These are phyloP conservation scores for Mycogone perniciosa DNA, from an alignment of 2,329 filamentous ascomycete species.

Conservation along the genomic window DNA sequence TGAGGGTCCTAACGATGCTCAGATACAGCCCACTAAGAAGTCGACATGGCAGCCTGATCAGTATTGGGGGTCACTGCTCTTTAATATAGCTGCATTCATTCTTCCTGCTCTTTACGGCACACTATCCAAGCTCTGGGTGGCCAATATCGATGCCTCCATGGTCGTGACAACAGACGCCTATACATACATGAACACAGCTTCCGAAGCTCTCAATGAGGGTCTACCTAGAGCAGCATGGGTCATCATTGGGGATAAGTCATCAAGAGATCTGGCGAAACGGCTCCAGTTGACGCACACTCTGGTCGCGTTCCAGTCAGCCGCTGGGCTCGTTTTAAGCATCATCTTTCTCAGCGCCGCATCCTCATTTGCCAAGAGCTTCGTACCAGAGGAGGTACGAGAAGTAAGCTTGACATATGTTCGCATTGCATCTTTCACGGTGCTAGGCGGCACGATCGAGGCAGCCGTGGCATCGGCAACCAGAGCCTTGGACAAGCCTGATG, in stretches of 20 bases:
- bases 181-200: slow-evolving; percentile 62
- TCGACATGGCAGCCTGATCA: slow-evolving; percentile 10
- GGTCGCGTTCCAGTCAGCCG: slow-evolving; percentile 50
- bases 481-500: slow-evolving; percentile 62
- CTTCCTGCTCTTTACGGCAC: slow-evolving; percentile 63
- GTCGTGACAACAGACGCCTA: slow-evolving; percentile 42
- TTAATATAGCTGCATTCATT: slow-evolving; percentile 57
- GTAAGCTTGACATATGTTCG: slow-evolving; percentile 58
- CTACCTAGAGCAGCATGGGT: slow-evolving; percentile 62
- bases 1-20: too few species aligned
- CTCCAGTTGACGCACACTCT: slow-evolving; percentile 57
- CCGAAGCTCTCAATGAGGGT: slow-evolving; percentile 66
- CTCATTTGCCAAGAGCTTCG: slow-evolving; percentile 54
- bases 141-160: slow-evolving; percentile 53
- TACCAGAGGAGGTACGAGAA: slow-evolving; percentile 51
- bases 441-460: slow-evolving; percentile 57
- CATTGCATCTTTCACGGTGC: slow-evolving; percentile 55
- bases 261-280: slow-evolving; percentile 43
- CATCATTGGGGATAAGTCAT: slow-evolving; percentile 59
- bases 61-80: slow-evolving; percentile 52
- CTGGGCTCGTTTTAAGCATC: slow-evolving; percentile 55
- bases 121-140: slow-evolving; percentile 64
- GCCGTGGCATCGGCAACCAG: slow-evolving; percentile 56
- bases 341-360: slow-evolving; percentile 49
- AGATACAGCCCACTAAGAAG: not conserved